Evolutionary conservation across 768 basidiomycete genomes (phyloP), one percentile per base, ranked within the genome.

Genomic region (Russula dissimulans): DNA sequence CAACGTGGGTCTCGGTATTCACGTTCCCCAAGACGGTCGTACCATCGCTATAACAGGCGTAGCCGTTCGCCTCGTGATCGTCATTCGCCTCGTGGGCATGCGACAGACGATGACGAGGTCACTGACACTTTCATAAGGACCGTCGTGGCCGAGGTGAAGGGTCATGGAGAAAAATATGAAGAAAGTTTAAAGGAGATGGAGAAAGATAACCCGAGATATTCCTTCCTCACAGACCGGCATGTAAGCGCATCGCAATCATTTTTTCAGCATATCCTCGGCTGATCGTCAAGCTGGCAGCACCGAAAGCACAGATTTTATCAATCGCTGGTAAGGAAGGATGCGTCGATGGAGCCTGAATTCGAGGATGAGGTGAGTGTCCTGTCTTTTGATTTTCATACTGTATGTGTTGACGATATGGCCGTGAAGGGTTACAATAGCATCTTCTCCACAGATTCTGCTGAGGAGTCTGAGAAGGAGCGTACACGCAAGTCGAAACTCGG

Each of bases 361-460:
- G 84, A 89, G 60, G 91, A 93, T 66, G 90, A 93, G 65, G 90
- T 81, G 67, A 38, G 66, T 36, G 17, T 12, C 29, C 10, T 10
- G 4, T 29, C 12, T 51, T 29, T 47, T 12, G 41, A 9, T n/a
- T 9, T 31, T 42, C 46, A 49, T 17, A 9, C 8, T 39, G 29
- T 18, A 12, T 57, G 15, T 12, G 5, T 4, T 55, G 34, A 32
- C 68, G 46, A 38, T 36, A 17, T 57, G 22, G 42, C 9, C 5
- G 31, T 51, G 41, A 41, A 93, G 90, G 91, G 91, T 8, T 89
- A 91, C 69, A 87, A 91, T 67, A 91, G 89, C 1, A 77, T 90
- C 4, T 92, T 90, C 71, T 93, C 95, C 0, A 92, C 89, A 18
- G 97, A 97, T 73, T 91, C 93, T 41, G 92, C 85, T 6, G 95